Percentiles rank a stretch among this genome's conserved stretches.
Evolutionary conservation across 1,284 basidiomycete species (phyloP).

Genomic region (Marasmius sp.): DNA sequence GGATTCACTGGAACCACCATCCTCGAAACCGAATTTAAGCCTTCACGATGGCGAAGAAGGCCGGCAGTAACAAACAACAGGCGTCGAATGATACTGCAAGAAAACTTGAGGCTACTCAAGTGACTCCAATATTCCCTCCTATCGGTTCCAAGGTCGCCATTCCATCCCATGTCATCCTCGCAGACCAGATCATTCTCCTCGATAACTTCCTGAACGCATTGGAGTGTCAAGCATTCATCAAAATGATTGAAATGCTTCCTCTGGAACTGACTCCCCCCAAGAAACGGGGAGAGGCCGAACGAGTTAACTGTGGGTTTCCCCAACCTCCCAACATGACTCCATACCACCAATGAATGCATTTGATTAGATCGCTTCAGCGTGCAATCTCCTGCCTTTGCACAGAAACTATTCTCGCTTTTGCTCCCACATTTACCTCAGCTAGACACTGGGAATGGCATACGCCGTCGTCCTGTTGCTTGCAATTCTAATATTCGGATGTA

Average conservation of each 20-base stretch:
- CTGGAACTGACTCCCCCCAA: slow-evolving; percentile 71
- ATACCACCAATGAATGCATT: background rate
- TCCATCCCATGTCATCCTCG: background rate
- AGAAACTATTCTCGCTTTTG: slow-evolving; percentile 50
- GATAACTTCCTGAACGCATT: slow-evolving; percentile 57
- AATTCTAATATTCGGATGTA: slow-evolving; percentile 74
- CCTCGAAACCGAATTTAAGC: background rate
- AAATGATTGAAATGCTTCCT: slow-evolving; percentile 63
- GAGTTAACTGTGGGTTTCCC: slow-evolving; percentile 60
- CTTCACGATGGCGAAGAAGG: slow-evolving; percentile 31
- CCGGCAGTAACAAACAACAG: background rate
- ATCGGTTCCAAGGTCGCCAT: background rate
- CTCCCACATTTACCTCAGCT: slow-evolving; percentile 62
- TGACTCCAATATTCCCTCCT: background rate
- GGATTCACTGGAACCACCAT: background rate
- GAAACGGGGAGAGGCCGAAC: slow-evolving; percentile 73
- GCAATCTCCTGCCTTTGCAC: slow-evolving; percentile 61
- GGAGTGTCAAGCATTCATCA: slow-evolving; percentile 65
- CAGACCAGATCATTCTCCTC: slow-evolving; percentile 2
- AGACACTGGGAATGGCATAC: slow-evolving; percentile 45
- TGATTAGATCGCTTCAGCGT: slow-evolving; percentile 62
- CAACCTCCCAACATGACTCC: background rate
- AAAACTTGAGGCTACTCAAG: background rate
- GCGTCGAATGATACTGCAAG: background rate
- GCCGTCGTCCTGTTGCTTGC: slow-evolving; percentile 51